Evolutionary conservation across 208 protist genomes (phyloP).

Genomic region (Trypanosomatidae sp.): DNA sequence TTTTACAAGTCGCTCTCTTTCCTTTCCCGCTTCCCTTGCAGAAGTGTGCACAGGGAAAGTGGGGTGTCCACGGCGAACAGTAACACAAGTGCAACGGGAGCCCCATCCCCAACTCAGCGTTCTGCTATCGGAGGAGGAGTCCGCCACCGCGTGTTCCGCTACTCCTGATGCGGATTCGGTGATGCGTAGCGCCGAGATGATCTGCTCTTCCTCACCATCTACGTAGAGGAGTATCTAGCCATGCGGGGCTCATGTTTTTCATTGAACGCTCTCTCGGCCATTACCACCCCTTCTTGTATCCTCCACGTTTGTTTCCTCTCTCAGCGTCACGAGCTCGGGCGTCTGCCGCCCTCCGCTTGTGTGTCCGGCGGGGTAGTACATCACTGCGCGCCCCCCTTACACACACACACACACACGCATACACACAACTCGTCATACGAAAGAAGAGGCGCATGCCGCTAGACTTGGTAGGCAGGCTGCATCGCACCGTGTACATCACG

Average conservation of each 20-base stretch:
- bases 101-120: background rate
- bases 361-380: background rate
- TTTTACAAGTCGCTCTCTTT: background rate
- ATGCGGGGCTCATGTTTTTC: background rate
- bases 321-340: background rate
- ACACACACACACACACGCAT: slow-evolving; percentile 1
- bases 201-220: background rate
- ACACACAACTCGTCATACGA: background rate
- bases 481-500: slow-evolving; percentile 85
- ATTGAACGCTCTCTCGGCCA: background rate
- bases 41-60: background rate
- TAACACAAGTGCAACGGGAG: background rate
- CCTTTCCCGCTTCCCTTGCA: background rate
- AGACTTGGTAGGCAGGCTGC: slow-evolving; percentile 82
- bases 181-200: background rate
- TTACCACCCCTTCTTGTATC: background rate
- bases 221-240: background rate
- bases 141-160: background rate
- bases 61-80: background rate
- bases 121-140: background rate
- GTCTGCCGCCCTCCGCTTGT: background rate
- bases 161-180: background rate
- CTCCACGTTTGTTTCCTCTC: background rate
- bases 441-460: slow-evolving; percentile 47
- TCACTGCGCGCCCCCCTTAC: background rate